Evolutionary conservation across 106 monocot species (phyloP).

Genomic region (Dioscorea dumetorum): DNA sequence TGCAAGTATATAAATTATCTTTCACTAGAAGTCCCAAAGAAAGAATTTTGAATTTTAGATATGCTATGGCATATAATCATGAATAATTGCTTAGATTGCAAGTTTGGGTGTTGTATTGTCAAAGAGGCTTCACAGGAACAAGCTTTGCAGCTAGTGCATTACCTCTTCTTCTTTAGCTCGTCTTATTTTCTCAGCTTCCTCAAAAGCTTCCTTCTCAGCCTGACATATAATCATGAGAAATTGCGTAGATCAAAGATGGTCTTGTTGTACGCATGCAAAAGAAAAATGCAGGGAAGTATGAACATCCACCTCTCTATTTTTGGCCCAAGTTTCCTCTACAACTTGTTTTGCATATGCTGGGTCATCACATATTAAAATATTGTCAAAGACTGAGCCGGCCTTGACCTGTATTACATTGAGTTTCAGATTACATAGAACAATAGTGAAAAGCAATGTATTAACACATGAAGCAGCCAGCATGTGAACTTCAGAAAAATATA

Average conservation of each 20-base stretch:
- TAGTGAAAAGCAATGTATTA: too few species aligned
- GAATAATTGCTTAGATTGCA: too few species aligned
- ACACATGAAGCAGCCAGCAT: too few species aligned
- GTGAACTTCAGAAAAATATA: too few species aligned
- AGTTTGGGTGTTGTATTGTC: not conserved
- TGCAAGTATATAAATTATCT: too few species aligned
- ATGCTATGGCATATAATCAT: not conserved
- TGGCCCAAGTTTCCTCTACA: conserved; percentile 50
- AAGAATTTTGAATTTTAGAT: not conserved
- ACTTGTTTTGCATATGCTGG: conserved; percentile 65
- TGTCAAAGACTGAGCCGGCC: conserved; percentile 95
- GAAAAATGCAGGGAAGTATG: not conserved
- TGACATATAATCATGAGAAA: conserved; percentile 16
- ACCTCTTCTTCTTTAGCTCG: conserved; percentile 93
- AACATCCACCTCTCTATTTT: conserved; percentile 9
- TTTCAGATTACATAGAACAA: not conserved
- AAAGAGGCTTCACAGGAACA: not conserved
- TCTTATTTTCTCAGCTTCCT: conserved; percentile 96
- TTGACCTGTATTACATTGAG: conserved; percentile 56
- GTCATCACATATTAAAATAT: conserved; percentile 74
- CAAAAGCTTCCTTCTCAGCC: conserved; percentile 98
- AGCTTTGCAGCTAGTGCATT: not conserved
- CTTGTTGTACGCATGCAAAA: not conserved
- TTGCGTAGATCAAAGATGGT: not conserved
- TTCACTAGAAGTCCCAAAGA: not conserved